Percentiles rank a stretch among this genome's conserved stretches.
Conservation (phyloP, 495 filamentous ascomycete genomes). For the Neurospora terricola region DNA sequence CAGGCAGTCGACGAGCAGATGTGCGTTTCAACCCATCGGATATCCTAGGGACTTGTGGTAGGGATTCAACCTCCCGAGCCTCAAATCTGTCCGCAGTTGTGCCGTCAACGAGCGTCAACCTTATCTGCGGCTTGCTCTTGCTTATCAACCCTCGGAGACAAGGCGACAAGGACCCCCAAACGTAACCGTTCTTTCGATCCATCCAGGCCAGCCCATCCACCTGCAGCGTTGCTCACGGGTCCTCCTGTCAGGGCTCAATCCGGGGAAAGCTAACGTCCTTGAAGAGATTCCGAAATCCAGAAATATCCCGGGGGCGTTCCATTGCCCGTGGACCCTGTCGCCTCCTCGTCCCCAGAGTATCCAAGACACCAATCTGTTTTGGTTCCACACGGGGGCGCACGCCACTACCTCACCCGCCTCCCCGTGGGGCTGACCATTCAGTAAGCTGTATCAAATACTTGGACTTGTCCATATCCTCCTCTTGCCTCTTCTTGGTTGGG, state of each 20-base stretch:
- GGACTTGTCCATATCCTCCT: background rate
- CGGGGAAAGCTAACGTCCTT: background rate
- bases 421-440: conserved; percentile 2
- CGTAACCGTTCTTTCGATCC: background rate
- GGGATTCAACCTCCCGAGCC: background rate
- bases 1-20: background rate
- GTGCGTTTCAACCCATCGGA: background rate
- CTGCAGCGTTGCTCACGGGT: background rate
- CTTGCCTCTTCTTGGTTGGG: background rate
- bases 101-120: conserved; percentile 1
- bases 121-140: background rate
- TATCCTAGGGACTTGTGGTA: background rate
- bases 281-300: background rate
- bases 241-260: background rate
- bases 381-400: background rate
- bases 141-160: conserved; percentile 1
- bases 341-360: background rate
- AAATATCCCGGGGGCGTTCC: background rate
- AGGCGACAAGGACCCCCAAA: background rate
- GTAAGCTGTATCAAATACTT: conserved; percentile 1
- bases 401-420: background rate
- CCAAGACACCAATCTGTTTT: conserved; percentile 3
- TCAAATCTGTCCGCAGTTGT: background rate
- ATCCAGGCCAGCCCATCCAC: background rate
- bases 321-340: conserved; percentile 11